Conservation (phyloP, 2,329 filamentous ascomycete genomes). For the Fusarium albosuccineum region DNA sequence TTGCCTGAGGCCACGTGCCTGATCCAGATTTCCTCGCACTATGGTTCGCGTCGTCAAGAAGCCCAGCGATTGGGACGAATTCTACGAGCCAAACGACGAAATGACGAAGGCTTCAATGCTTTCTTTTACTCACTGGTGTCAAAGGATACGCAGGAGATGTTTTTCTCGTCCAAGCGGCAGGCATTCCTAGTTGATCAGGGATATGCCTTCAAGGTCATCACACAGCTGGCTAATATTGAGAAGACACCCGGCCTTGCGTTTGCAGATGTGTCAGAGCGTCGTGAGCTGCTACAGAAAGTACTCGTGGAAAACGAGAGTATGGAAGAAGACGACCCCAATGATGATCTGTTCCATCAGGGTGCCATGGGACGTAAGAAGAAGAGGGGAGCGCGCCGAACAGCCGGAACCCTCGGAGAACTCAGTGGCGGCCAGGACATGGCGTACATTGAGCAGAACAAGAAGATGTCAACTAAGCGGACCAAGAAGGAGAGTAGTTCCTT, state of each 20-base stretch:
- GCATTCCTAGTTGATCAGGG: slow-evolving; percentile 98
- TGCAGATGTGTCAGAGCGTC: slow-evolving; percentile 80
- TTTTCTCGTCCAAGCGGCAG: slow-evolving; percentile 95
- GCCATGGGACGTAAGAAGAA: slow-evolving; percentile 65
- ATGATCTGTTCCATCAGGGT: slow-evolving; percentile 57
- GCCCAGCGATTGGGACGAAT: slow-evolving; percentile 94
- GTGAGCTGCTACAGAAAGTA: slow-evolving; percentile 89
- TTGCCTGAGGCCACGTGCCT: slow-evolving; percentile 95
- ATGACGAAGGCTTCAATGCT: slow-evolving; percentile 98
- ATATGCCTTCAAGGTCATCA: slow-evolving; percentile 99
- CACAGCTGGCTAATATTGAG: slow-evolving; percentile 91
- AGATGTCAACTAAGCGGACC: slow-evolving; percentile 58
- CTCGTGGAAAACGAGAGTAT: slow-evolving; percentile 87
- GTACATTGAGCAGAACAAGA: slow-evolving; percentile 88
- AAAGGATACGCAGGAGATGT: slow-evolving; percentile 98
- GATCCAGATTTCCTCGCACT: slow-evolving; percentile 97
- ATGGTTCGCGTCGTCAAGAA: slow-evolving; percentile 95
- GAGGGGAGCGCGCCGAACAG: slow-evolving; percentile 79
- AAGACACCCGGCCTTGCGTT: slow-evolving; percentile 85
- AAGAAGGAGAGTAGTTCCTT: slow-evolving; percentile 57
- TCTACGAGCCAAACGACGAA: slow-evolving; percentile 91
- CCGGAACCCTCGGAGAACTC: slow-evolving; percentile 86
- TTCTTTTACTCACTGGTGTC: slow-evolving; percentile 99
- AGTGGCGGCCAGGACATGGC: slow-evolving; percentile 97
- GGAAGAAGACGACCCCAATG: slow-evolving; percentile 75